These are phyloP conservation scores for Solanum virginianum DNA, from an alignment of 257 asterid species.

Conservation along the genomic window DNA sequence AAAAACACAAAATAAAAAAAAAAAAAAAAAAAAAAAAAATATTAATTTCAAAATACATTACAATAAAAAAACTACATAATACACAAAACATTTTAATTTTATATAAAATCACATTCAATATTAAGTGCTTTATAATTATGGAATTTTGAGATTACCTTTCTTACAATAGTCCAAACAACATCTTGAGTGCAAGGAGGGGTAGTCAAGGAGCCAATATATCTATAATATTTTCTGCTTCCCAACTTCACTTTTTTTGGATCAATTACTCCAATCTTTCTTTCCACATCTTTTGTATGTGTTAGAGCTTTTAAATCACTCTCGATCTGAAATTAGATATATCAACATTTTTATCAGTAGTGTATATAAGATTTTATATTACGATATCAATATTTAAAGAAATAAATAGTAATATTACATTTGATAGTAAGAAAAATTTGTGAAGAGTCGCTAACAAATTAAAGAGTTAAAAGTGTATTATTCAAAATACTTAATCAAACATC, in stretches of 20 bases:
- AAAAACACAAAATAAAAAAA: background rate
- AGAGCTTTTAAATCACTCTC: constrained; percentile 8
- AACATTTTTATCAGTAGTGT: background rate
- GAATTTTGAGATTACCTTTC: constrained; percentile 17
- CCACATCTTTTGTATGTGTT: constrained; percentile 7
- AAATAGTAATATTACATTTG: too few relatives aligned
- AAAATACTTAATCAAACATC: too few relatives aligned
- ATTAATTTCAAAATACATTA: background rate
- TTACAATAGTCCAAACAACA: constrained; percentile 40
- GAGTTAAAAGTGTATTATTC: too few relatives aligned
- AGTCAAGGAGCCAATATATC: constrained; percentile 61
- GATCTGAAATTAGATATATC: constrained; percentile 9
- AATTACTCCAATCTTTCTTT: constrained; percentile 17
- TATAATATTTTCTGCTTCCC: constrained; percentile 39
- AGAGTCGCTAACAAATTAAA: too few relatives aligned
- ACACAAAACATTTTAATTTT: too few relatives aligned
- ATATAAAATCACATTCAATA: too few relatives aligned
- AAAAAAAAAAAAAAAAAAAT: rapidly evolving
- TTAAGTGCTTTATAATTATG: background rate
- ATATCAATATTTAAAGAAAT: too few relatives aligned
- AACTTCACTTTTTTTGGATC: constrained; percentile 30
- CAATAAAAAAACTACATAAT: background rate
- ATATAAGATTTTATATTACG: background rate
- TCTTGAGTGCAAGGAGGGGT: constrained; percentile 58
- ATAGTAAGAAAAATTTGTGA: too few relatives aligned